Base-by-base conservation (phyloP, 805 yeast species). In the Schizosaccharomyces osmophilus region DNA sequence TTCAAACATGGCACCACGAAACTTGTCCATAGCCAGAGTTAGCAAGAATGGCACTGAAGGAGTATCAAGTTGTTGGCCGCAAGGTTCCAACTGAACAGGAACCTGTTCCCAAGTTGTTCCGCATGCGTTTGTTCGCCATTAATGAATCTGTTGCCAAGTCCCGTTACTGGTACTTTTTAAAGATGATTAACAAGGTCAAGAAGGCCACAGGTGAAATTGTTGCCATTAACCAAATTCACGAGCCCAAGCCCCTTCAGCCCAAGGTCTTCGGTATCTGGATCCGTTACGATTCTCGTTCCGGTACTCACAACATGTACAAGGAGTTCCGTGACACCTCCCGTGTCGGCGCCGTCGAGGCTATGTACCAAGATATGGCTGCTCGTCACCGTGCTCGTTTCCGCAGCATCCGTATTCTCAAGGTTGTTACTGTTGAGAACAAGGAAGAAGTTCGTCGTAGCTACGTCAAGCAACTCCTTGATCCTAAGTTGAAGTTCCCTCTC, bases 251-350 rank as follows among this genome's bases (percentile, higher is more conserved):
- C 79, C 87, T 95, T 79, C 89, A 87, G 83, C 97, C 93, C 75
- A 93, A 93, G 89, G 93, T 89, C 87, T 93, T 89, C 76, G 98
- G 97, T 82, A 78, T 93, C 81, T 93, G 99, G 99, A 85, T 93
- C 77, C 89, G 98, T 83, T 93, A 93, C 86, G 98, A 93, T 77
- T 93, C 99, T 69, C 94, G 99, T 85, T 93, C 98, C 70, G 99
- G 99, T 82, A 89, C 95, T 74, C 98, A 93, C 95, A 93, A 93
- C 94, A 93, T 93, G 97, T 93, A 93, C 96, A 93, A 93, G 83
- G 99, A 93, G 83, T 87, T 87, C 93, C 88, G 98, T 80, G 98
- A 90, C 73, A 95, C 90, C 72, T 79, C 96, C 82, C 93, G 99
- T 82, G 95, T 88, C 68, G 95, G 87, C 77, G 98, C 97, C 71